These are phyloP conservation scores for Spinacia oleracea DNA, from an alignment of 179 eudicot species.

Conservation along the genomic window DNA sequence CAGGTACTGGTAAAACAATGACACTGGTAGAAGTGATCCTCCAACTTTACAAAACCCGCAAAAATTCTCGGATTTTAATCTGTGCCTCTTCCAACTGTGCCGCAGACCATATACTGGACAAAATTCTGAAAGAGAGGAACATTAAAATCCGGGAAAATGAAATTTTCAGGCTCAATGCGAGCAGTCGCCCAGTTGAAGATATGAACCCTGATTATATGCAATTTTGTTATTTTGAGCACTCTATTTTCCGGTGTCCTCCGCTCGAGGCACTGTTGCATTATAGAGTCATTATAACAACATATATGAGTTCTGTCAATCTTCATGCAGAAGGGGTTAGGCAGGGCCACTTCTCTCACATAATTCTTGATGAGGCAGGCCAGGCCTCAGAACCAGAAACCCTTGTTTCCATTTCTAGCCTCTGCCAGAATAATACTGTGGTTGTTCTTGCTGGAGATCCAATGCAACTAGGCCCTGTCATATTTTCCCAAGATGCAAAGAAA, in stretches of 20 bases:
- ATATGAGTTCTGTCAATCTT: constrained; percentile 65
- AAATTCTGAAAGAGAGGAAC: constrained; percentile 34
- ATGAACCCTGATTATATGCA: constrained; percentile 45
- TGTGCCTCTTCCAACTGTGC: constrained; percentile 96
- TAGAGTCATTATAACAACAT: constrained; percentile 73
- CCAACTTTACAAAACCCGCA: constrained; percentile 49
- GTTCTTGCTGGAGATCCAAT: constrained; percentile 94
- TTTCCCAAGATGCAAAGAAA: constrained; percentile 60
- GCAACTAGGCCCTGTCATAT: constrained; percentile 88
- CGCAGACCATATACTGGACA: constrained; percentile 80
- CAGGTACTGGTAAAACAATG: constrained; percentile 92
- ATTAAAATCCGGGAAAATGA: constrained; percentile 40
- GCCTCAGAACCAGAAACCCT: constrained; percentile 98
- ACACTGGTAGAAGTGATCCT: constrained; percentile 79
- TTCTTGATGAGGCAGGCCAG: constrained; percentile 94
- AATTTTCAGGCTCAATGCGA: constrained; percentile 83
- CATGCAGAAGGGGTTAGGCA: constrained; percentile 60
- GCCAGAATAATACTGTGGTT: constrained; percentile 48
- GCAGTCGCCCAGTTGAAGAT: constrained; percentile 65
- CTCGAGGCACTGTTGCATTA: constrained; percentile 32
- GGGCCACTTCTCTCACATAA: constrained; percentile 79
- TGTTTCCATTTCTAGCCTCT: constrained; percentile 76
- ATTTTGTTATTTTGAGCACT: constrained; percentile 57
- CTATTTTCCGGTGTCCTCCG: constrained; percentile 56
- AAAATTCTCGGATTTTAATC: constrained; percentile 46